Percentiles rank a stretch among this genome's conserved stretches.
These are phyloP conservation scores for Fusarium sp. DNA, from an alignment of 2,329 filamentous ascomycete species.

Conservation along the genomic window DNA sequence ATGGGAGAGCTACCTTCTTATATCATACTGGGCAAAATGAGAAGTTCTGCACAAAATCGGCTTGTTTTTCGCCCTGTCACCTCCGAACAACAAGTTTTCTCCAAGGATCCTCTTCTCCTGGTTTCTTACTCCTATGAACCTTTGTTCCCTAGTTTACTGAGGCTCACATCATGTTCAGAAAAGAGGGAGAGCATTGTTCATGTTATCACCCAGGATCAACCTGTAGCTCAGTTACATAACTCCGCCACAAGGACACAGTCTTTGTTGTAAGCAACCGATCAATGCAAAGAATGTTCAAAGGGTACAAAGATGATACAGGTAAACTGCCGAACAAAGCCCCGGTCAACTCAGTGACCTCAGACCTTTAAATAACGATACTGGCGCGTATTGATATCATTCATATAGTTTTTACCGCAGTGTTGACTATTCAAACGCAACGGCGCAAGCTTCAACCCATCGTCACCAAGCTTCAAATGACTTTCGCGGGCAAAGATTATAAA, in stretches of 20 bases:
- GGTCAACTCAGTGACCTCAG: rapidly evolving
- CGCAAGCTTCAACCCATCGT: neutral
- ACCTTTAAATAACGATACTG: neutral
- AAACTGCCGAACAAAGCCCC: neutral
- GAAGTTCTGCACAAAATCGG: neutral
- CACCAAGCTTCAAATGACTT: rapidly evolving
- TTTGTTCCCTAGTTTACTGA: rapidly evolving
- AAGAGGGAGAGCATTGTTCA: neutral
- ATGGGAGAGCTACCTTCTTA: rapidly evolving
- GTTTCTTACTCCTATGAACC: rapidly evolving
- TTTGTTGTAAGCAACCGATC: neutral
- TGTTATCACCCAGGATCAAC: rapidly evolving
- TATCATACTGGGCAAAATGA: rapidly evolving
- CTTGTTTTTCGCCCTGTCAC: rapidly evolving
- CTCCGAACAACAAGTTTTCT: neutral
- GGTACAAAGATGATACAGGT: neutral
- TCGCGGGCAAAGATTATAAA: rapidly evolving
- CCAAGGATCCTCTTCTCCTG: neutral
- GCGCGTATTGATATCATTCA: rapidly evolving
- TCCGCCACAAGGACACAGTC: neutral
- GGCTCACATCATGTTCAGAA: rapidly evolving
- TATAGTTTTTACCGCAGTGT: rapidly evolving
- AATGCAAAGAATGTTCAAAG: rapidly evolving
- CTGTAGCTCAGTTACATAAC: no score
- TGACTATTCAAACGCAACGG: neutral